Conservation (phyloP, 805 yeast species). For the Cyberlindnera xishuangbannaensis region DNA sequence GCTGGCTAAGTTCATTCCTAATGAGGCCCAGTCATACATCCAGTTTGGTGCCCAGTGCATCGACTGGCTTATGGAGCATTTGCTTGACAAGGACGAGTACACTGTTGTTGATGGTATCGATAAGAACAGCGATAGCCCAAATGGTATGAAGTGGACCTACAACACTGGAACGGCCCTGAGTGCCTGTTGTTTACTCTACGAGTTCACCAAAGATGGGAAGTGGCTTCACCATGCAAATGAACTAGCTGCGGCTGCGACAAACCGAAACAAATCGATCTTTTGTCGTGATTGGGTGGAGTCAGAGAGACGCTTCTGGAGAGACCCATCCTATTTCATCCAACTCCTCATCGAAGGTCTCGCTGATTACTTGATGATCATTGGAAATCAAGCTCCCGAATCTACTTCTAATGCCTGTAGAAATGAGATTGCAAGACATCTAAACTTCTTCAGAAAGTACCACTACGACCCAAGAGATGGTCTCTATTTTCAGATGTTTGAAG, state of each 20-base stretch:
- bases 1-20: conserved; percentile 46
- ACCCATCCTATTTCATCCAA: conserved; percentile 57
- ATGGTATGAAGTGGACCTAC: conserved; percentile 57
- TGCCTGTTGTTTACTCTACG: conserved; percentile 44
- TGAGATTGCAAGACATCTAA: conserved; percentile 49
- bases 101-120: conserved; percentile 57
- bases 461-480: conserved; percentile 54
- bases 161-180: conserved; percentile 63
- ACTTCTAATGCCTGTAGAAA: conserved; percentile 25
- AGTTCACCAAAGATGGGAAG: conserved; percentile 42
- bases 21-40: conserved; percentile 40
- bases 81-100: conserved; percentile 49
- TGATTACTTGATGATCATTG: conserved; percentile 49
- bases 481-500: conserved; percentile 55
- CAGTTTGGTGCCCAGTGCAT: conserved; percentile 56
- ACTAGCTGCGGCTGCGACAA: conserved; percentile 50
- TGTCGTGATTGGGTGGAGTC: conserved; percentile 50
- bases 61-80: conserved; percentile 47
- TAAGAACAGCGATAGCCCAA: conserved; percentile 32
- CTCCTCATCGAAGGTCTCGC: conserved; percentile 62
- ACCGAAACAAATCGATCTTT: conserved; percentile 49
- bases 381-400: conserved; percentile 34
- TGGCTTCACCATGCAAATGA: conserved; percentile 35
- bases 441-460: conserved; percentile 50
- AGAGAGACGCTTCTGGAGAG: conserved; percentile 57